These are phyloP conservation scores for Fusarium pseudograminearum DNA, from an alignment of 2,329 filamentous ascomycete genomes.

Conservation along the genomic window DNA sequence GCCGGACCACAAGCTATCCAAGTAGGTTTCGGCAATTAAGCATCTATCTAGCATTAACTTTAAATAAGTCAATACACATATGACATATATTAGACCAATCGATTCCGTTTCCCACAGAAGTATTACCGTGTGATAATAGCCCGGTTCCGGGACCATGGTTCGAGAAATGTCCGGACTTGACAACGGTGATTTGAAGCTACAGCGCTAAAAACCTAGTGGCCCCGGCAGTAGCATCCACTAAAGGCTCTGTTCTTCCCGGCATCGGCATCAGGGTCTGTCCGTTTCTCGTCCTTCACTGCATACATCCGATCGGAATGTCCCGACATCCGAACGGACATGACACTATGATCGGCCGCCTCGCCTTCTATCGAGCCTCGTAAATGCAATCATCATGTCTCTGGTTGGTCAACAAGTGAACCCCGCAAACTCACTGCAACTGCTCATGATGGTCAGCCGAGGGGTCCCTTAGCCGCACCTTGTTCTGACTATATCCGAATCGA, in stretches of 20 bases:
- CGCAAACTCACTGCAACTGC: slow-evolving; percentile 24
- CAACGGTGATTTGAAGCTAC: not conserved
- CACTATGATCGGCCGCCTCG: not conserved
- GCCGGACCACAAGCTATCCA: slow-evolving; percentile 17
- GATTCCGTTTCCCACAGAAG: not conserved
- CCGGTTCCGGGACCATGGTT: too few species aligned
- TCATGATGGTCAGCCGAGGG: slow-evolving; percentile 20
- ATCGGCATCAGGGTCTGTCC: slow-evolving; percentile 23
- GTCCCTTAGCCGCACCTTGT: slow-evolving; percentile 30
- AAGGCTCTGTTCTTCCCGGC: not conserved
- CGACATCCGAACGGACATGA: slow-evolving; percentile 26
- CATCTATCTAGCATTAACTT: not conserved
- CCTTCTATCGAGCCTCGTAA: slow-evolving; percentile 22
- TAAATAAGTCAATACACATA: not conserved
- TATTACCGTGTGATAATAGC: not conserved
- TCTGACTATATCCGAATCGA: slow-evolving; percentile 26
- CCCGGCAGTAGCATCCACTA: not conserved
- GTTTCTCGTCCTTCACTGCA: not conserved
- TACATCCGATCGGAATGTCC: slow-evolving; percentile 22
- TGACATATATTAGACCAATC: not conserved
- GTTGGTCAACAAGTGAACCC: slow-evolving; percentile 20
- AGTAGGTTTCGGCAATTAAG: not conserved
- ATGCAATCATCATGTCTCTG: slow-evolving; percentile 23
- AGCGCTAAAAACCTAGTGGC: not conserved
- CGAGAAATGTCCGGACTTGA: too few species aligned